Evolutionary conservation across 805 yeast species (phyloP).

Genomic region (Monosporozyma siamensis): DNA sequence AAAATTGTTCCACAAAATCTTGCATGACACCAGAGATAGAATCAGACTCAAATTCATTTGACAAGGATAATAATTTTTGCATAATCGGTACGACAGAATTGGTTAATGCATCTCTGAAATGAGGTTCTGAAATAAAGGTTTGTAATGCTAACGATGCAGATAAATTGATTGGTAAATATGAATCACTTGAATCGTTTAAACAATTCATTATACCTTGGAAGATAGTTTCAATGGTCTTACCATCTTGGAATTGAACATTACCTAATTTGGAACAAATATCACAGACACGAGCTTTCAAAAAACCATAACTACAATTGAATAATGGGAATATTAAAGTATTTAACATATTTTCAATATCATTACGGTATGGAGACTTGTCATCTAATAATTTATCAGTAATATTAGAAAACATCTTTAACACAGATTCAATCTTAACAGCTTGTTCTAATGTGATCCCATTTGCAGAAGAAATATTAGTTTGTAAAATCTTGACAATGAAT

Average conservation of each 20-base stretch:
- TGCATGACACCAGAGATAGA: conserved; percentile 86
- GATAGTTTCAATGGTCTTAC: conserved; percentile 30
- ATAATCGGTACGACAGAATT: conserved; percentile 68
- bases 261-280: conserved; percentile 59
- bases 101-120: conserved; percentile 60
- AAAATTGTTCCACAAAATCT: conserved; percentile 83
- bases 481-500: conserved; percentile 47
- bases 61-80: conserved; percentile 64
- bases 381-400: conserved; percentile 50
- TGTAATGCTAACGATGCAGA: conserved; percentile 83
- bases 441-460: conserved; percentile 33
- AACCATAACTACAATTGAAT: conserved; percentile 50
- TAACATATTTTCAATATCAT: conserved; percentile 63
- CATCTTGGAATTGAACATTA: conserved; percentile 42
- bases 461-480: conserved; percentile 11
- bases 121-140: conserved; percentile 55
- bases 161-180: conserved; percentile 62
- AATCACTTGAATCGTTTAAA: conserved; percentile 34
- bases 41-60: conserved; percentile 80
- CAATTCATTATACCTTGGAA: conserved; percentile 39
- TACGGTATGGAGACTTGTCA: conserved; percentile 46
- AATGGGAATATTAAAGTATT: conserved; percentile 60
- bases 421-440: conserved; percentile 68
- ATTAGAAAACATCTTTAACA: conserved; percentile 68
- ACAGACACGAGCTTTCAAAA: conserved; percentile 68